phyloP scores from a whole-genome alignment of 2,329 filamentous ascomycete species.

The Chaetomium strumarium region DNA sequence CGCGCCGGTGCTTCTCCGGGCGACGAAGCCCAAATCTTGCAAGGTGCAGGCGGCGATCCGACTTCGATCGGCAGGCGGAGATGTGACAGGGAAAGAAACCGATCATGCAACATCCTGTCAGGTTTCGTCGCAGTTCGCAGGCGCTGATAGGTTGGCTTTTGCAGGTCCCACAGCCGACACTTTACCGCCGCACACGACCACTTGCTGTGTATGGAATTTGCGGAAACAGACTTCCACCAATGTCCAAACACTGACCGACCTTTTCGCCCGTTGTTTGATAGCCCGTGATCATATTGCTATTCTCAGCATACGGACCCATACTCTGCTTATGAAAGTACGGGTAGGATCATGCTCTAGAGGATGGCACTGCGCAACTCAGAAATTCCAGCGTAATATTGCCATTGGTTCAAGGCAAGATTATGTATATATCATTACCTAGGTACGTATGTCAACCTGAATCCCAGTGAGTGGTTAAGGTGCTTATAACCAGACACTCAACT shows the following conservation, averaged over 20 bases:
- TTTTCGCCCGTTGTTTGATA: background rate
- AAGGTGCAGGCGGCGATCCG: slow-evolving; percentile 1
- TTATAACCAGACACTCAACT: too few species aligned
- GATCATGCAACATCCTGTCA: slow-evolving; percentile 5
- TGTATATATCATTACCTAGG: too few species aligned
- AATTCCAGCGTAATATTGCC: background rate
- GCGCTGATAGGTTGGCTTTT: too few species aligned
- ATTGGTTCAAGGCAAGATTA: too few species aligned
- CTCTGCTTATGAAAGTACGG: too few species aligned
- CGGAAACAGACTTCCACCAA: background rate
- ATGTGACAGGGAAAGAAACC: slow-evolving; percentile 11
- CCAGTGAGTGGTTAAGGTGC: too few species aligned
- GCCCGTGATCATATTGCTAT: background rate
- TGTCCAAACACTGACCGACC: background rate
- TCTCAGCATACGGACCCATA: background rate
- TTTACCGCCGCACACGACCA: slow-evolving; percentile 5
- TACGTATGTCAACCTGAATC: too few species aligned
- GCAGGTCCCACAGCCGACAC: too few species aligned
- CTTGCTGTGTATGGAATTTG: background rate
- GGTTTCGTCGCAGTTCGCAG: background rate
- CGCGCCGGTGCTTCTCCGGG: background rate
- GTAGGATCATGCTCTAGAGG: too few species aligned
- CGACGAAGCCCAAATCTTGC: background rate
- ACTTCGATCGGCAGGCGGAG: background rate
- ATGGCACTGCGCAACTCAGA: too few species aligned